Conservation (phyloP, 1,284 basidiomycete species). For the Vanrija sp. region DNA sequence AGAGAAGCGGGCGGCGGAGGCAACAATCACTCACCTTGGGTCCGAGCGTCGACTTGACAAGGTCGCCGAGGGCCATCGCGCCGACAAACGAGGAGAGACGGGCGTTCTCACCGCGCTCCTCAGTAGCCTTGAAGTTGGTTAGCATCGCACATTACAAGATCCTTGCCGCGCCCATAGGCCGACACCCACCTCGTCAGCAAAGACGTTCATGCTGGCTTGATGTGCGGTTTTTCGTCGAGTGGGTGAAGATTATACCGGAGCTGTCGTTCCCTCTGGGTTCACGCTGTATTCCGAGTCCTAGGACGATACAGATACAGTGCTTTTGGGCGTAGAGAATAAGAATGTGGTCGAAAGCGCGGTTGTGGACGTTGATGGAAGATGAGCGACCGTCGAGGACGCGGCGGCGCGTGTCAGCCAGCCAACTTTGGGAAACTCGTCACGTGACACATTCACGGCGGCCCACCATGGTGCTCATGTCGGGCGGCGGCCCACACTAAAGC, state of each 20-base stretch:
- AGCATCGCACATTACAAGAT: neutral
- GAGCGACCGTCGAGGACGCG: no score
- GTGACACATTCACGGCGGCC: no score
- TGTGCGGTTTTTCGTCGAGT: neutral
- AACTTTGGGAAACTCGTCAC: no score
- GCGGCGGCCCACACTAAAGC: no score
- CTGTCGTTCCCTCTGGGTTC: neutral
- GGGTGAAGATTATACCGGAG: neutral
- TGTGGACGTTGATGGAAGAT: constrained; percentile 1
- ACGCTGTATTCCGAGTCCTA: neutral
- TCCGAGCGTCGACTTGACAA: constrained; percentile 96
- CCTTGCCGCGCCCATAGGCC: neutral
- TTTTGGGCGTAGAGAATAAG: neutral
- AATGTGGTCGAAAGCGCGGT: constrained; percentile 7
- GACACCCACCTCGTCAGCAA: constrained; percentile 47
- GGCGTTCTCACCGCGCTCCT: constrained; percentile 98
- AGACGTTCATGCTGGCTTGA: constrained; percentile 46
- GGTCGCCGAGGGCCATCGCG: constrained; percentile 91
- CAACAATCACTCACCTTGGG: constrained; percentile 65
- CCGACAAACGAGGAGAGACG: constrained; percentile 98
- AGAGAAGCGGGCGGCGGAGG: neutral
- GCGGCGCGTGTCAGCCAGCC: neutral
- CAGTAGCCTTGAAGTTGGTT: constrained; percentile 66
- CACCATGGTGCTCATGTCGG: no score
- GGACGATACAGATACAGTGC: neutral